A percentile compares a stretch with the other conserved stretches of the same genome.
Evolutionary conservation across 306 rosid genomes (phyloP).

Genomic region (Albizia julibrissin): DNA sequence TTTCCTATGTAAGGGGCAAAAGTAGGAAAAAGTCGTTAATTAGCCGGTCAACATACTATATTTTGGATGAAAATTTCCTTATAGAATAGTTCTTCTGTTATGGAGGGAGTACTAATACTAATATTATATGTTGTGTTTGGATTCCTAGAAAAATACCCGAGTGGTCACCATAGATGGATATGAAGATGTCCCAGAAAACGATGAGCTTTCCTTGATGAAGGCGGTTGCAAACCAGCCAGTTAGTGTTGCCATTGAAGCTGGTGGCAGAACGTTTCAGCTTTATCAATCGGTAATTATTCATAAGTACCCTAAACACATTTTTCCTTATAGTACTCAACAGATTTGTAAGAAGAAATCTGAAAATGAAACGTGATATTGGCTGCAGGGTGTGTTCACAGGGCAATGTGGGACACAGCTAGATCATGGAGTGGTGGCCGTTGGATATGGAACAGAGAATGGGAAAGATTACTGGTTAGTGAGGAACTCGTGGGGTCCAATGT

Average conservation of each 20-base stretch:
- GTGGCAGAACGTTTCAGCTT: conserved; percentile 88
- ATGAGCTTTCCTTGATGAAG: conserved; percentile 72
- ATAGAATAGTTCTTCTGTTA: too few species aligned
- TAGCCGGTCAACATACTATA: too few species aligned
- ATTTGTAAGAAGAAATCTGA: background rate
- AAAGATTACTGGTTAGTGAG: conserved; percentile 77
- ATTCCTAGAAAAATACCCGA: conserved; percentile 59
- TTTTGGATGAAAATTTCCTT: too few species aligned
- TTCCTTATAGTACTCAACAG: background rate
- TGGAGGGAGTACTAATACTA: background rate
- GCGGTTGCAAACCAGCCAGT: conserved; percentile 80
- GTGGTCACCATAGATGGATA: conserved; percentile 78
- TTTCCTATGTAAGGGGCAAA: too few species aligned
- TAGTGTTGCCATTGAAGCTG: conserved; percentile 95
- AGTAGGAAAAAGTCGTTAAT: too few species aligned
- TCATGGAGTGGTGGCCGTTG: conserved; percentile 78
- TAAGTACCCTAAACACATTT: background rate
- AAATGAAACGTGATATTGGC: background rate
- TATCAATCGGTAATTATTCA: conserved; percentile 60
- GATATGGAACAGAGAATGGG: conserved; percentile 75
- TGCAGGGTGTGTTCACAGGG: conserved; percentile 84
- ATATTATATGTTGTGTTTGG: background rate
- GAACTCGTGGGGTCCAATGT: conserved; percentile 83
- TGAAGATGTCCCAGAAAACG: conserved; percentile 79
- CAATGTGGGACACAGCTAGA: conserved; percentile 78